phyloP scores from a whole-genome alignment of 2,329 filamentous ascomycete species.

The Diaporthe sp. region DNA sequence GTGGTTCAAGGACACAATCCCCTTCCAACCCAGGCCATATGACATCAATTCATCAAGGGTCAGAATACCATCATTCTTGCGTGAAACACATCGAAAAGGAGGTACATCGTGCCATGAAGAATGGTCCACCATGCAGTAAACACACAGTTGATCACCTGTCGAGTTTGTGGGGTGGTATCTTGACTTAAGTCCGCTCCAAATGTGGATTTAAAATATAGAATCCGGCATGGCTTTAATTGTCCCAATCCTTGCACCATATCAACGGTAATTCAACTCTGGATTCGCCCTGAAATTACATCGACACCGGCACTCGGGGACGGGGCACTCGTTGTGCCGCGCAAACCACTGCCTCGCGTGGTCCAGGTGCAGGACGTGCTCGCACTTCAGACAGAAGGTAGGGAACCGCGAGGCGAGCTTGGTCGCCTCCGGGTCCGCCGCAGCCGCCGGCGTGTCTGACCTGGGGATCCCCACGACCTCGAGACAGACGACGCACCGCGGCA shows the following conservation, averaged over 20 bases:
- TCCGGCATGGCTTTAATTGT: too few species aligned
- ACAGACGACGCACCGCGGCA: conserved; percentile 78
- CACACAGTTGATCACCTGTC: neutral
- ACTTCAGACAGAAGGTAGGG: conserved; percentile 78
- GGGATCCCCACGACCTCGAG: conserved; percentile 76
- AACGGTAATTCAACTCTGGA: conserved; percentile 69
- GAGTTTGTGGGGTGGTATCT: neutral
- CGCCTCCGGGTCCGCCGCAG: conserved; percentile 61
- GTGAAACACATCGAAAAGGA: neutral
- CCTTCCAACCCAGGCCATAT: neutral
- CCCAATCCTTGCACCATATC: conserved; percentile 31
- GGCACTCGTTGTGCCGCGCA: conserved; percentile 74
- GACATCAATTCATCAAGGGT: neutral
- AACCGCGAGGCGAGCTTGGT: conserved; percentile 67
- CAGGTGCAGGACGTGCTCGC: conserved; percentile 77
- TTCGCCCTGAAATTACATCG: conserved; percentile 74
- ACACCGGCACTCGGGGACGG: conserved; percentile 78
- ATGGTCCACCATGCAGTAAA: too few species aligned
- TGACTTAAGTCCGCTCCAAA: neutral
- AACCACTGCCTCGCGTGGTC: conserved; percentile 80
- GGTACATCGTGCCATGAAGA: neutral
- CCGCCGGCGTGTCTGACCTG: conserved; percentile 70
- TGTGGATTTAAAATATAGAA: too few species aligned
- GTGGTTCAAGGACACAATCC: neutral
- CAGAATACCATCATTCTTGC: neutral